These are phyloP conservation scores for Reutealis trisperma DNA, from an alignment of 345 rosid genomes.

Conservation along the genomic window DNA sequence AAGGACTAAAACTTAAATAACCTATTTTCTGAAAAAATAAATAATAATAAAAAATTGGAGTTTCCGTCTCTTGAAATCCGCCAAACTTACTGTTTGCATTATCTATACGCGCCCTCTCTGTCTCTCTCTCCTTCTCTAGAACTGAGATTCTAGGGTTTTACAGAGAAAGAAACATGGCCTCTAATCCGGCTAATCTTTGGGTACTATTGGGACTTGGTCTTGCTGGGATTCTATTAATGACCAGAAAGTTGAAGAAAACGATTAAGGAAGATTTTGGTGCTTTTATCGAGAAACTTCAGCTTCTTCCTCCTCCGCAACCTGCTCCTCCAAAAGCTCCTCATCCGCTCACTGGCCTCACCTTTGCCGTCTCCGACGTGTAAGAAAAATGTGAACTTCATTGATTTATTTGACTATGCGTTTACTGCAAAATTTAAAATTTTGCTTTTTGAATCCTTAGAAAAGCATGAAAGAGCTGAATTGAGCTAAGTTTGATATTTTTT, in stretches of 20 bases:
- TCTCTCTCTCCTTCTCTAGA: background rate
- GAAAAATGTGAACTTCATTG: background rate
- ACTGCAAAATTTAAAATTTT: background rate
- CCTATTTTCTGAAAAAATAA: too few species aligned
- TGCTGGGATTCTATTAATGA: constrained; percentile 67
- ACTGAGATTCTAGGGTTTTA: constrained; percentile 14
- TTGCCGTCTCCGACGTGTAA: constrained; percentile 88
- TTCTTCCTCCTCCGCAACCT: constrained; percentile 96
- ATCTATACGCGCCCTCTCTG: background rate
- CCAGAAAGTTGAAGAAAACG: constrained; percentile 65
- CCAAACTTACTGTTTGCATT: background rate
- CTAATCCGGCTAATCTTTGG: constrained; percentile 77
- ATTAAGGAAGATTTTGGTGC: constrained; percentile 89
- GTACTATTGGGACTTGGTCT: constrained; percentile 80
- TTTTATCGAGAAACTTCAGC: constrained; percentile 66
- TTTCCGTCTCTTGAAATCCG: background rate
- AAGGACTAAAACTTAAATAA: background rate
- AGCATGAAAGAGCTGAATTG: background rate
- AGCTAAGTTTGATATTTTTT: background rate
- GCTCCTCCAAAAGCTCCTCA: constrained; percentile 98
- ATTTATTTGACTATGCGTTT: background rate
- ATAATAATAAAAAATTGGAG: background rate
- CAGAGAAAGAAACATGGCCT: constrained; percentile 41
- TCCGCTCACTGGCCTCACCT: constrained; percentile 80
- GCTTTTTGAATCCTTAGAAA: background rate